Percentiles rank a stretch among this genome's conserved stretches.
Conservation (phyloP, 176 grass and related monocot species). For the Zoysia japonica region DNA sequence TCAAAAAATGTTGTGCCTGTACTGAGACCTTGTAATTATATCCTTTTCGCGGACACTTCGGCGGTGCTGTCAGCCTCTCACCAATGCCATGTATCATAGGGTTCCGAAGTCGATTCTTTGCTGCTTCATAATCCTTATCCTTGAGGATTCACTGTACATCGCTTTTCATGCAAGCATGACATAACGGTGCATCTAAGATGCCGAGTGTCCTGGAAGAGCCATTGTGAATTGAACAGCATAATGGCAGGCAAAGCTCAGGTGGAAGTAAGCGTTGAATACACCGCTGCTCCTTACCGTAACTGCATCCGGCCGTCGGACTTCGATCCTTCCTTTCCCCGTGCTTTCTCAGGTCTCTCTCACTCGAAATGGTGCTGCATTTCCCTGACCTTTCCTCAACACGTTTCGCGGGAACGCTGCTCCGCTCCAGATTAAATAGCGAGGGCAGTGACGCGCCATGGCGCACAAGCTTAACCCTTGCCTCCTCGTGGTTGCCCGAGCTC, state of each 20-base stretch:
- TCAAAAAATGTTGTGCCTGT: slow-evolving; percentile 10
- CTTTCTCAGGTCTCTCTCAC: neutral
- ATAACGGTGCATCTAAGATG: neutral
- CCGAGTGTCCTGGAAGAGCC: neutral
- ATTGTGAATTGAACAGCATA: neutral
- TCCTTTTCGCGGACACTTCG: slow-evolving; percentile 10
- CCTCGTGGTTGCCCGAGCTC: neutral
- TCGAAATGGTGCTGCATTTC: neutral
- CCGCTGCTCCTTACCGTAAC: neutral
- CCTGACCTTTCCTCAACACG: neutral
- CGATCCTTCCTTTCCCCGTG: too few species aligned
- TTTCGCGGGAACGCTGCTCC: neutral
- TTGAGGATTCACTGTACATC: neutral
- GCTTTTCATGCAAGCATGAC: neutral
- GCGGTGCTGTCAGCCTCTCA: too few species aligned
- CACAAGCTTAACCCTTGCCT: neutral
- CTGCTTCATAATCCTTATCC: neutral
- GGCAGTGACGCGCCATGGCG: neutral
- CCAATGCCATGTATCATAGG: slow-evolving; percentile 20
- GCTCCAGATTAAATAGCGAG: neutral
- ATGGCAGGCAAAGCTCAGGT: neutral
- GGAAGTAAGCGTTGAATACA: neutral
- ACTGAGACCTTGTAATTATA: slow-evolving; percentile 5
- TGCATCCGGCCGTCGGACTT: too few species aligned
- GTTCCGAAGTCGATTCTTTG: slow-evolving; percentile 12